phyloP scores from a whole-genome alignment of 1,284 basidiomycete genomes.

The Pseudozyma tsukubaensis region DNA sequence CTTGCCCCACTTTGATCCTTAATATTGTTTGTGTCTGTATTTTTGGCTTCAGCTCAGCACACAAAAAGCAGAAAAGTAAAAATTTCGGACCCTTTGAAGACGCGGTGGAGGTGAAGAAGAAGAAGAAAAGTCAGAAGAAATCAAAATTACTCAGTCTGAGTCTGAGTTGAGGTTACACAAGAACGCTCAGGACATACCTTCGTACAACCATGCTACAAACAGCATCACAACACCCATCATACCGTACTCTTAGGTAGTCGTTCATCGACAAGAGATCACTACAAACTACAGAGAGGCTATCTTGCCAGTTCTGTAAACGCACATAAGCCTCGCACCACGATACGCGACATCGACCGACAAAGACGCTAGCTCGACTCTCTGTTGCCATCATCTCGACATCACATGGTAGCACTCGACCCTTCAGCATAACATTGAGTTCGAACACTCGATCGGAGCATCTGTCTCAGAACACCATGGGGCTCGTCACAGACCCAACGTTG shows the following conservation, averaged over 20 bases:
- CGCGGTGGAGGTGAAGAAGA: slow-evolving; percentile 27
- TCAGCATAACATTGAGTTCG: slow-evolving; percentile 3
- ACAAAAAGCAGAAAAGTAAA: slow-evolving; percentile 2
- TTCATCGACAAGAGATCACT: background rate
- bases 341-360: too few relatives aligned
- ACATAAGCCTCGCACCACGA: too few relatives aligned
- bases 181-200: background rate
- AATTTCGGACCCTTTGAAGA: slow-evolving; percentile 9
- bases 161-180: too few relatives aligned
- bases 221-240: background rate
- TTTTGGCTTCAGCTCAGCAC: slow-evolving; percentile 4
- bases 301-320: too few relatives aligned
- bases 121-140: slow-evolving; percentile 31
- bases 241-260: background rate
- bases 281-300: background rate
- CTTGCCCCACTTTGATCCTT: slow-evolving; percentile 14
- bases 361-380: too few relatives aligned
- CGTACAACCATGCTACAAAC: background rate
- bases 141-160: background rate
- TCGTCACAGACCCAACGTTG: background rate
- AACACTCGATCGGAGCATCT: background rate
- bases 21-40: slow-evolving; percentile 2
- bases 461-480: slow-evolving; percentile 14
- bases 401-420: background rate
- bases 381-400: background rate